Base-by-base conservation (phyloP, 2,329 filamentous ascomycete species). In the Cladosporium cucumerinum region DNA sequence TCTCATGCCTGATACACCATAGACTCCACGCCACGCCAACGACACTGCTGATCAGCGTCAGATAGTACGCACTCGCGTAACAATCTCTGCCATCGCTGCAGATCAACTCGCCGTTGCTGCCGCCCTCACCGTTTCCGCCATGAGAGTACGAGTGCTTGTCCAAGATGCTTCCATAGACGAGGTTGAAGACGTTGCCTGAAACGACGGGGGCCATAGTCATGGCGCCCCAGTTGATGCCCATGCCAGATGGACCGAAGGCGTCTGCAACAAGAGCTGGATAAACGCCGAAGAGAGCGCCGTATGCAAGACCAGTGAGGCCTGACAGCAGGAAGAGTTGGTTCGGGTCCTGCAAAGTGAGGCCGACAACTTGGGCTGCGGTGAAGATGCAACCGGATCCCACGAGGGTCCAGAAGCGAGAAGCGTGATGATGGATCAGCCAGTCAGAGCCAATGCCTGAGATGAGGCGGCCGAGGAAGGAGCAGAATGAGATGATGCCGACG, bases 161-260 rank as follows among this genome's bases (percentile, higher is more conserved):
- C 71, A 92, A 96, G 0, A 97, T 87, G 1, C 72, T 79, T 57
- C 95, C 95, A 75, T 98, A 99, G 65, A 95, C 87, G 1, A 97
- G 79, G 75, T 98, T 99, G 83, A 96, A 98, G 25, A 97, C 77
- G 72, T 98, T 96, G 58, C 92, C 93, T 10, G 89, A 93, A 30
- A 97, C 78, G 2, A 97, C 92, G 0, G 94, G 93, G 2, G 92
- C 89, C 57, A 97, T 82, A 0, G 92, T 97, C 88, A 99, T 96
- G 71, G 90, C 89, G 16, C 95, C 95, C 94, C 95, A 99, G 74
- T 98, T 99, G 74, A 97, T 92, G 63, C 90, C 93, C 55, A 99
- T 82, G 1, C 93, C 94, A 66, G 89, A 85, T 28, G 97, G 90
- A 8, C 95, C 95, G 75, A 99, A 99, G 0, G 90, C 89, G 75